Conservation (phyloP, 768 basidiomycete species). For the Solioccasus polychromus region DNA sequence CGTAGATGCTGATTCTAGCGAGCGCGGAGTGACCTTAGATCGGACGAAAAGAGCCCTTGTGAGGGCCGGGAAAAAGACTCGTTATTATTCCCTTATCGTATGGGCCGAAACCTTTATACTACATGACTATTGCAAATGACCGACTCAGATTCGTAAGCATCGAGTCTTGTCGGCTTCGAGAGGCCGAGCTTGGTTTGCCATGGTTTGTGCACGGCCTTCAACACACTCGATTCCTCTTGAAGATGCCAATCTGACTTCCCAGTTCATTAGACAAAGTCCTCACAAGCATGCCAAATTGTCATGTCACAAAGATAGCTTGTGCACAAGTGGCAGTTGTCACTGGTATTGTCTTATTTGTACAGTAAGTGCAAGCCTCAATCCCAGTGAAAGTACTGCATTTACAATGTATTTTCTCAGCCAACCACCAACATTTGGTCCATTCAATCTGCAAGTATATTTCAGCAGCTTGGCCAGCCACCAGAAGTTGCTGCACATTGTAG, state of each 20-base stretch:
- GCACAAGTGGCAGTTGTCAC: slow-evolving; percentile 21
- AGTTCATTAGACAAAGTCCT: slow-evolving; percentile 24
- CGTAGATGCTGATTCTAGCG: too few species aligned
- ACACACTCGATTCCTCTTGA: too few species aligned
- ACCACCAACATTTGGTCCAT: slow-evolving; percentile 22
- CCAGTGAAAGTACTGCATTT: background rate
- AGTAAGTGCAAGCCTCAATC: background rate
- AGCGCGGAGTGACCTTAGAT: too few species aligned
- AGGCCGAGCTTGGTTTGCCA: too few species aligned
- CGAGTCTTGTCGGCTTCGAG: too few species aligned
- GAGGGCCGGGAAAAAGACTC: too few species aligned
- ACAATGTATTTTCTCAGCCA: slow-evolving; percentile 7
- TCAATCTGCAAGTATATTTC: slow-evolving; percentile 35
- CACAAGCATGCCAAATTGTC: slow-evolving; percentile 9
- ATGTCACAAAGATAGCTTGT: slow-evolving; percentile 15
- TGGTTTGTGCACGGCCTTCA: too few species aligned
- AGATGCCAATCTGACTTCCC: slow-evolving; percentile 11
- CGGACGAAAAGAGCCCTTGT: too few species aligned
- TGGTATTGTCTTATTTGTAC: slow-evolving; percentile 23
- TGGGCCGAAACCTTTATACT: too few species aligned
- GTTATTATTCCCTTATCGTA: too few species aligned
- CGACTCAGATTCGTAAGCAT: too few species aligned
- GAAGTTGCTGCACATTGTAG: slow-evolving; percentile 42
- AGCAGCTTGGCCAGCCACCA: slow-evolving; percentile 35
- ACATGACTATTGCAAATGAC: too few species aligned